A percentile compares a stretch with the other conserved stretches of the same genome.
phyloP scores from a whole-genome alignment of 352 stramenopile species.

The Thalassiosira pacifica region DNA sequence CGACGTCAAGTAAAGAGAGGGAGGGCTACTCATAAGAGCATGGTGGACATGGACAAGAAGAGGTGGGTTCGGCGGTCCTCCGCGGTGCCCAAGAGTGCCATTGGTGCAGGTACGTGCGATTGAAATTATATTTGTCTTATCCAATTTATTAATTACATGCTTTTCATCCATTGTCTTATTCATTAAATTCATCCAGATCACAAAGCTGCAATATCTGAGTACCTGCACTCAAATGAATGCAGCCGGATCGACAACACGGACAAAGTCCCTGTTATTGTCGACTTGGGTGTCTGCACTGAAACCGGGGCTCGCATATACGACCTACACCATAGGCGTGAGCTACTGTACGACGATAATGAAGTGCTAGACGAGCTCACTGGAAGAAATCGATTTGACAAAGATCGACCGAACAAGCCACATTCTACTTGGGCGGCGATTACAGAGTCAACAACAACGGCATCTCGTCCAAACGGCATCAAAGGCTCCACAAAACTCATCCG shows the following conservation, averaged over 20 bases:
- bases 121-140: too few species aligned
- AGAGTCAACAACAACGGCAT: neutral
- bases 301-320: constrained; percentile 1
- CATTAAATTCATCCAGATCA: too few species aligned
- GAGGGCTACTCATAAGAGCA: neutral
- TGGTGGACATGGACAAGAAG: constrained; percentile 6
- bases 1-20: neutral
- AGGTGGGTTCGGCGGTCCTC: neutral
- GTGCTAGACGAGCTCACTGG: neutral
- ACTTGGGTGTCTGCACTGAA: neutral
- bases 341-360: constrained; percentile 11
- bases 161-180: too few species aligned
- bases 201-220: neutral
- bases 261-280: neutral
- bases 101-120: neutral
- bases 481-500: neutral
- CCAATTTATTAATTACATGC: too few species aligned
- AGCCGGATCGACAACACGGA: neutral
- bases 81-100: neutral
- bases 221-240: neutral
- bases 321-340: neutral
- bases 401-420: neutral
- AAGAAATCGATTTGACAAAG: neutral
- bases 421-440: neutral
- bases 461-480: neutral